These are phyloP conservation scores for Turritis glabra DNA, from an alignment of 345 rosid genomes.

Conservation along the genomic window DNA sequence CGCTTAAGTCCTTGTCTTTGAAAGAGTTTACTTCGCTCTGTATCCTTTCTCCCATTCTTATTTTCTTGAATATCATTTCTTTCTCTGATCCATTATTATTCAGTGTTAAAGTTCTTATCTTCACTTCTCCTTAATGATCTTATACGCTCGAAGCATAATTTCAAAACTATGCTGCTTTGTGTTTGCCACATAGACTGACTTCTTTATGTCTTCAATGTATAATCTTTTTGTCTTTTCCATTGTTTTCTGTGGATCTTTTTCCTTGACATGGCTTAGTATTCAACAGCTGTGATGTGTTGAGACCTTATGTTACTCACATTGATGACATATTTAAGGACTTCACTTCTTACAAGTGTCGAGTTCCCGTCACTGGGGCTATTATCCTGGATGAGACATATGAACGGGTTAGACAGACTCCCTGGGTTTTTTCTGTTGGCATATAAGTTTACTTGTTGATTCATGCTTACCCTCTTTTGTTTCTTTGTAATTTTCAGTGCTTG, in stretches of 20 bases:
- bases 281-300: conserved; percentile 85
- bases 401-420: conserved; percentile 71
- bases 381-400: conserved; percentile 92
- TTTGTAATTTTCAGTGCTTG: conserved; percentile 58
- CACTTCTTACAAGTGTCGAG: conserved; percentile 95
- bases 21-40: conserved; percentile 92
- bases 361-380: conserved; percentile 98
- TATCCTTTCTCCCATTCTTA: conserved; percentile 52
- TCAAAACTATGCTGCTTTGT: background rate
- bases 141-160: background rate
- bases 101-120: background rate
- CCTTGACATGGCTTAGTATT: conserved; percentile 71
- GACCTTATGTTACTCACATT: conserved; percentile 88
- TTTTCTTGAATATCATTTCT: background rate
- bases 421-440: background rate
- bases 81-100: background rate
- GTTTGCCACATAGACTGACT: background rate
- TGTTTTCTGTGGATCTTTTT: conserved; percentile 15
- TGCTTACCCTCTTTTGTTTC: background rate
- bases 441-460: conserved; percentile 14
- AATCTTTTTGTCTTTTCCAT: background rate
- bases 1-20: conserved; percentile 75
- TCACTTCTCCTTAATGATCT: background rate
- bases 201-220: background rate
- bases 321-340: conserved; percentile 96